Percentiles rank a stretch among this genome's conserved stretches.
phyloP scores from a whole-genome alignment of 805 yeast species.

The Myxozyma geophila region DNA sequence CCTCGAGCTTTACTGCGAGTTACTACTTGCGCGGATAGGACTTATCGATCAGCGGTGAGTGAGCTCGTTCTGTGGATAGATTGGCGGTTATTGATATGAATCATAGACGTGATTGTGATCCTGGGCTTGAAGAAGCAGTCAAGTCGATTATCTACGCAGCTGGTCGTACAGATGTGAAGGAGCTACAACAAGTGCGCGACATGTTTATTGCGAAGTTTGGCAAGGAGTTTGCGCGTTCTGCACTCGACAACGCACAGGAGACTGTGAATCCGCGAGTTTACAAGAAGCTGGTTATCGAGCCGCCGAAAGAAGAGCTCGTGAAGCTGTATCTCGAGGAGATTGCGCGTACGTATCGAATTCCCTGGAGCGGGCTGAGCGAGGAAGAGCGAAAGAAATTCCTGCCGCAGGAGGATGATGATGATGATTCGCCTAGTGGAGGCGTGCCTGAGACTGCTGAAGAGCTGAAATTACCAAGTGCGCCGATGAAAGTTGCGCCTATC shows the following conservation, averaged over 20 bases:
- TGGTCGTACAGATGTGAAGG: slow-evolving; percentile 76
- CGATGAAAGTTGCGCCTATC: slow-evolving; percentile 44
- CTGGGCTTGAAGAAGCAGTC: slow-evolving; percentile 76
- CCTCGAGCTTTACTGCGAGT: slow-evolving; percentile 80
- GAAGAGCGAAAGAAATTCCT: slow-evolving; percentile 41
- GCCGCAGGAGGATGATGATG: slow-evolving; percentile 44
- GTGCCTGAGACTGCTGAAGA: slow-evolving; percentile 37
- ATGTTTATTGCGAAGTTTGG: slow-evolving; percentile 67
- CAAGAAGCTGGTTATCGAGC: slow-evolving; percentile 63
- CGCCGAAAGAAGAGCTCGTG: slow-evolving; percentile 71
- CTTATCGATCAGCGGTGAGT: slow-evolving; percentile 53
- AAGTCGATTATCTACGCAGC: slow-evolving; percentile 70
- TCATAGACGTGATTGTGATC: slow-evolving; percentile 49
- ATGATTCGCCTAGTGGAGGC: slow-evolving; percentile 45
- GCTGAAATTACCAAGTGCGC: slow-evolving; percentile 40
- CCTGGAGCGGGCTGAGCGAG: slow-evolving; percentile 61
- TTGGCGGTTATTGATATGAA: background rate
- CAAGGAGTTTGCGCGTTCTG: slow-evolving; percentile 62
- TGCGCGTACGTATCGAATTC: slow-evolving; percentile 76
- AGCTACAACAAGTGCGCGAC: slow-evolving; percentile 64
- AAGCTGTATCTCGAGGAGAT: slow-evolving; percentile 75
- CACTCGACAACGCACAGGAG: slow-evolving; percentile 55
- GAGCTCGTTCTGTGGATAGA: background rate
- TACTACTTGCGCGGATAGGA: slow-evolving; percentile 73
- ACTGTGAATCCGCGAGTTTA: slow-evolving; percentile 71